Base-by-base conservation (phyloP, 176 grass and related monocot species). In the Juncus effusus region DNA sequence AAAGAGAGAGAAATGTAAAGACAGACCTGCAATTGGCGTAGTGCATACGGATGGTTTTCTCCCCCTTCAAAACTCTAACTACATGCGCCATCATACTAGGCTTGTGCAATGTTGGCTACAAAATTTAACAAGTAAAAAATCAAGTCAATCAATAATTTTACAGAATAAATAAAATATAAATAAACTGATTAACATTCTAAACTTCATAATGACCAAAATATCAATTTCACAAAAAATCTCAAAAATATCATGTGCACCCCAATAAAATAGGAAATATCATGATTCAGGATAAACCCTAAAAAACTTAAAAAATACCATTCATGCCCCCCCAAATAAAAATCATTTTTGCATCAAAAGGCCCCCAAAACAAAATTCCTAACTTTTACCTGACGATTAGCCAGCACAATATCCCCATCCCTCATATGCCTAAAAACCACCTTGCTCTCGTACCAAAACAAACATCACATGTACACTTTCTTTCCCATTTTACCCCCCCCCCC, bases 71-170 rank as follows among this genome's bases (percentile, higher is more conserved):
- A 65, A 96, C 92, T 66, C 88, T 81, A 64, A 91, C 92, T 71
- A 91, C 71, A 79, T 96, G 92, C 65, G 87, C 92, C 92, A 96
- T 96, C 92, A 96, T 96, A 77, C 92, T 96, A 42, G 92, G 84
- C 79, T 96, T 96, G 80, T 96, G 92, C 47, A 96, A 87, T 28
- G 85, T 91, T 51, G 92, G 92, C 92, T 96, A 82, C 54, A 72
- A 62, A 58, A 28, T 28, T 28, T 28, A 28, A 28, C 19, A 28
- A 28, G 19, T 28, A 71, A 58, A 71, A 59, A n/a, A 36, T 36
- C 16, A 56, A 54, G 13, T 70, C 50, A 54, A 54, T 28, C 19
- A 28, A 28, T 28, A 28, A 69, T 69, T 53, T 52, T 3, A 51
- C 45, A 68, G 51, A 50, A 12, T 35, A 52, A 7, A 12, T 35